These are phyloP conservation scores for Trichoderma simmonsii DNA, from an alignment of 2,329 filamentous ascomycete genomes.

Conservation along the genomic window DNA sequence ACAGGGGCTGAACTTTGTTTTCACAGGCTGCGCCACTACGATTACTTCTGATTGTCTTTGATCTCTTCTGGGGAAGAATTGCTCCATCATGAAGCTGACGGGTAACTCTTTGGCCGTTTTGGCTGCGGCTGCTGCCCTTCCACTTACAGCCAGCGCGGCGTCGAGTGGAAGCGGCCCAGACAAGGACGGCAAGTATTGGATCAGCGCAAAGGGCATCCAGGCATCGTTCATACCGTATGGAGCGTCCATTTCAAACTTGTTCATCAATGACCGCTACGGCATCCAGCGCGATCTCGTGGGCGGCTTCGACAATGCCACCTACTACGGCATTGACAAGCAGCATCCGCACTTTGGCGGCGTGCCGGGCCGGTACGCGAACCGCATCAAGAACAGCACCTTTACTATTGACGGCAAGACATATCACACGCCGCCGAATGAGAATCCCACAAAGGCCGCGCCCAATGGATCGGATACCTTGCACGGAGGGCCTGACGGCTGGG, in stretches of 20 bases:
- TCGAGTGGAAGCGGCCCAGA: slow-evolving; percentile 41
- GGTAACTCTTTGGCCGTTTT: slow-evolving; percentile 19
- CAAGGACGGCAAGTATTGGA: slow-evolving; percentile 67
- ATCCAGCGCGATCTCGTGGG: slow-evolving; percentile 67
- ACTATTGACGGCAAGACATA: slow-evolving; percentile 61
- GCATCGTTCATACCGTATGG: slow-evolving; percentile 72
- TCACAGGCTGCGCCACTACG: not conserved
- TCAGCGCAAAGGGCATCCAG: slow-evolving; percentile 63
- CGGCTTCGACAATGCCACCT: slow-evolving; percentile 72
- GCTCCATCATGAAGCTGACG: slow-evolving; percentile 26
- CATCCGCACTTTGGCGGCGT: slow-evolving; percentile 72
- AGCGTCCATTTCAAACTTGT: slow-evolving; percentile 67
- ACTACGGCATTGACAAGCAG: slow-evolving; percentile 61
- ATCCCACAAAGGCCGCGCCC: slow-evolving; percentile 49
- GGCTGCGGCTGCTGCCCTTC: slow-evolving; percentile 21
- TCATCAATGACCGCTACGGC: slow-evolving; percentile 67
- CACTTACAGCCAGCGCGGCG: slow-evolving; percentile 19
- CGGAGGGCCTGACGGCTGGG: slow-evolving; percentile 69
- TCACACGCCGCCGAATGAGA: slow-evolving; percentile 61
- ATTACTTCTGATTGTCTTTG: not conserved
- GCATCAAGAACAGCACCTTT: slow-evolving; percentile 75
- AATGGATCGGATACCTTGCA: slow-evolving; percentile 63
- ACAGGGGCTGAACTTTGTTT: not conserved
- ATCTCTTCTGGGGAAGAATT: not conserved
- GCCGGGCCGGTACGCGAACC: slow-evolving; percentile 75